phyloP scores from a whole-genome alignment of 2,329 filamentous ascomycete genomes.

The Cadophora sp. region DNA sequence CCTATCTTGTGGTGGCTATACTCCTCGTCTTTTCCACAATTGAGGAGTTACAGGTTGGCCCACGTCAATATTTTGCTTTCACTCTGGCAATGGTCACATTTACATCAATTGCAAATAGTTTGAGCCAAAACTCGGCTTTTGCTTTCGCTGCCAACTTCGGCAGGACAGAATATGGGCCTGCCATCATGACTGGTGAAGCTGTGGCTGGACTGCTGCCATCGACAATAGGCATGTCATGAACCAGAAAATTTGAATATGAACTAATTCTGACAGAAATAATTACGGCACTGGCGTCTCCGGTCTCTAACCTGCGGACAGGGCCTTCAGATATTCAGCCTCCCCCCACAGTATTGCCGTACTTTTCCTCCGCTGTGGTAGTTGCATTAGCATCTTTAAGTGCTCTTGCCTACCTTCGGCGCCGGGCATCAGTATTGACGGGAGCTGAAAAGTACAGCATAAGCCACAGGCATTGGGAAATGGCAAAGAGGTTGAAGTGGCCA shows the following conservation, averaged over 20 bases:
- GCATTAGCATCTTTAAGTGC: not conserved
- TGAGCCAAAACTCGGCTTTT: not conserved
- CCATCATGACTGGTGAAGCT: constrained; percentile 27
- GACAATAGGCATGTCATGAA: not conserved
- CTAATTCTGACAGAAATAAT: not conserved
- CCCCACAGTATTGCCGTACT: not conserved
- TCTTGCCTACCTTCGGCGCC: not conserved
- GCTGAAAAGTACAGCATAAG: not conserved
- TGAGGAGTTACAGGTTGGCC: not conserved
- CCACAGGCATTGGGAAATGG: not conserved
- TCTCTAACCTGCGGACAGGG: not conserved
- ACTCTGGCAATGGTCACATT: not conserved
- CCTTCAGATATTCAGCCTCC: not conserved
- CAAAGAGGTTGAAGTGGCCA: not conserved
- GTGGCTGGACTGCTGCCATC: not conserved
- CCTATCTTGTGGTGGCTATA: not conserved
- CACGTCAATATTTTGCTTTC: not conserved
- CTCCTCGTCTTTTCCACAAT: not conserved
- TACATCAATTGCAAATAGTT: not conserved
- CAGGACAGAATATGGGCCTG: constrained; percentile 34
- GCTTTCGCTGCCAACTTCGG: not conserved
- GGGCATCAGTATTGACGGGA: not conserved
- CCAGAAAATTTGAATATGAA: not conserved
- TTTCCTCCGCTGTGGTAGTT: not conserved
- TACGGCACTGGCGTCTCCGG: not conserved